Conservation (phyloP, 2,329 filamentous ascomycete species). For the Scolecobasidium constrictum region DNA sequence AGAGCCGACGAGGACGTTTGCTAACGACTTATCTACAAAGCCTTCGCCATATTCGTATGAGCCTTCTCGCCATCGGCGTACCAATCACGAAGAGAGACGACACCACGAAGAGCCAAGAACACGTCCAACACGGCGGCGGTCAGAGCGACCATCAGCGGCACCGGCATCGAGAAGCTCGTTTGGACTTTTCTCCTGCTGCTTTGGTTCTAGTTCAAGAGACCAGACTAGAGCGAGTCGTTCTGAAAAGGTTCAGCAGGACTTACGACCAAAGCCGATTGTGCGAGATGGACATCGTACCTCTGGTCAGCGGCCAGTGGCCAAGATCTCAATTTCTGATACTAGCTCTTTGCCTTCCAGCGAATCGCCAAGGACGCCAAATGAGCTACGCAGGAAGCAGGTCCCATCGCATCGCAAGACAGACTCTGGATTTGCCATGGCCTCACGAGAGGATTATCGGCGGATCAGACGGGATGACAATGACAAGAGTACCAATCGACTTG, state of each 20-base stretch:
- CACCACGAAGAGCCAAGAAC: not conserved
- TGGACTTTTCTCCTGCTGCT: not conserved
- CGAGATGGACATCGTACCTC: not conserved
- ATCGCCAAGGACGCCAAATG: not conserved
- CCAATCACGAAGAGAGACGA: not conserved
- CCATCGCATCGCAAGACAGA: not conserved
- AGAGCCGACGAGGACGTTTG: conserved; percentile 2
- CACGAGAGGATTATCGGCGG: not conserved
- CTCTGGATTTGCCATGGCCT: not conserved
- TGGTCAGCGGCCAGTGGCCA: not conserved
- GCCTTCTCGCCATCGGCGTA: no score
- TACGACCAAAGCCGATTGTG: not conserved
- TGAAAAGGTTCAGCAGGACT: not conserved
- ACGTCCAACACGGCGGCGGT: not conserved
- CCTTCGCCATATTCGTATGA: not conserved
- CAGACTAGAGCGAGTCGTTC: not conserved
- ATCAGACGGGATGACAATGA: not conserved
- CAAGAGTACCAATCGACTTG: not conserved
- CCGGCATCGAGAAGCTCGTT: not conserved
- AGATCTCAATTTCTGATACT: no score
- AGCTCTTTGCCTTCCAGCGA: not conserved
- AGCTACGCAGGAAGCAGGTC: not conserved
- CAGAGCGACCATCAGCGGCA: not conserved
- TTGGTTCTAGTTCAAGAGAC: no score
- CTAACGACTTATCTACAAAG: not conserved